Percentiles rank a stretch among this genome's conserved stretches.
Conservation (phyloP, 108 stramenopile species). For the Fistulifera pelliculosa region DNA sequence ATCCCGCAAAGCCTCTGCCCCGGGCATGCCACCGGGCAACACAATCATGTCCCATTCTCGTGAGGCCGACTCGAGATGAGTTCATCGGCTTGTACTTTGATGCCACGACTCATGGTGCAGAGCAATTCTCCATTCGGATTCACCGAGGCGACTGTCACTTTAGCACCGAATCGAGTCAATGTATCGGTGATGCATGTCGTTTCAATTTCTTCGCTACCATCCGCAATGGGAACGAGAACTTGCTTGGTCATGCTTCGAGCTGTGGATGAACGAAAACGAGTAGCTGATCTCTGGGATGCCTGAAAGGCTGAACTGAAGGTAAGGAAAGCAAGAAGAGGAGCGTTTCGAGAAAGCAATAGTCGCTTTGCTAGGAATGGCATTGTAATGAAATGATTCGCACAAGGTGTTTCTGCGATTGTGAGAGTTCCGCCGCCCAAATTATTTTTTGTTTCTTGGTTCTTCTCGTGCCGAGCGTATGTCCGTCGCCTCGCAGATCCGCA, state of each 20-base stretch:
- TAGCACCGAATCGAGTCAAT: constrained; percentile 82
- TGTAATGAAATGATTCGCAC: too few species aligned
- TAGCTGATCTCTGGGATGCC: too few species aligned
- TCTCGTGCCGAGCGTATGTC: too few species aligned
- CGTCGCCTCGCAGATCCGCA: too few species aligned
- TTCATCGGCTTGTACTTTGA: constrained; percentile 79
- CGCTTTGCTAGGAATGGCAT: too few species aligned
- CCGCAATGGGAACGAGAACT: constrained; percentile 92
- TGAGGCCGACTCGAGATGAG: constrained; percentile 65
- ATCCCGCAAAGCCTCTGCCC: constrained; percentile 77
- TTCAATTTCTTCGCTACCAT: constrained; percentile 96
- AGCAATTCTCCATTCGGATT: constrained; percentile 65
- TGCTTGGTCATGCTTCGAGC: constrained; percentile 31
- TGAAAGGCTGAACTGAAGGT: too few species aligned
- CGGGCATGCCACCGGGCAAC: constrained; percentile 76
- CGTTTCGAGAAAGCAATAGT: too few species aligned
- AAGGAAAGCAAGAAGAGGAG: too few species aligned
- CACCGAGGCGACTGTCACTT: constrained; percentile 87
- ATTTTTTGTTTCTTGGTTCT: too few species aligned
- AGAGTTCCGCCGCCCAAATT: too few species aligned
- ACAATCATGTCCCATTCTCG: constrained; percentile 83
- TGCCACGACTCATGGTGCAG: constrained; percentile 77
- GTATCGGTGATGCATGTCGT: constrained; percentile 92
- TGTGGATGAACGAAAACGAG: too few species aligned
- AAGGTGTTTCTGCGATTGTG: too few species aligned